Evolutionary conservation across 2,329 filamentous ascomycete species (phyloP), one percentile per base, ranked within the genome.

Genomic region (Ophidiomyces ophidiicola): DNA sequence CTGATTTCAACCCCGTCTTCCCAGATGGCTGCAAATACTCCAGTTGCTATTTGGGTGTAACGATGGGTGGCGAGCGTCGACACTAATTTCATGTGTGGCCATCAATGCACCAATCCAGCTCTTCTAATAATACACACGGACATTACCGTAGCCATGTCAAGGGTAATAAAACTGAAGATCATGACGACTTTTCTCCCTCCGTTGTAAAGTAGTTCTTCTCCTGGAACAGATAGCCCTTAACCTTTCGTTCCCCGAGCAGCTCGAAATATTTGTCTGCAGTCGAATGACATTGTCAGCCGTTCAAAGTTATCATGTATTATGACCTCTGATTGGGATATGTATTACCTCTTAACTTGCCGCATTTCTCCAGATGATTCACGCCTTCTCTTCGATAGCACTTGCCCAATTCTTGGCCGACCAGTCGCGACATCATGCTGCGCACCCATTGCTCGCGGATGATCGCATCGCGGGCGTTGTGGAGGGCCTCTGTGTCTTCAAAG

Each of bases 381-480:
- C 76, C 76, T 61, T 80, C 74, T 43, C 69, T 62, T 48, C 66
- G 62, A 61, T 80, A 80, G 62, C 76, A 80, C 63, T 77, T 78
- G 49, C 72, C 71, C 69, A 80, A 65, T 62, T 80, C 76, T 56
- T 80, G 73, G 31, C 74, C 62, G 35, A 80, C 74, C 43, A 80
- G 59, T 46, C 76, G 62, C 41, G 74, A 71, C 76, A 80, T 80
- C 76, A 80, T 80, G 56, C 69, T 72, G 62, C 70, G 71, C 41
- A 80, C 74, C 76, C 76, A 80, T 53, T 80, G 76, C 59, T 80
- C 76, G 40, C 75, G 68, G 48, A 80, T 72, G 32, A 80, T 72
- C 5, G 74, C 68, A 51, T 80, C 76, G 51, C 77, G 73, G 44
- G 74, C 75, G 28, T 73, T 73, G 59, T 78, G 76, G 32, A 79